phyloP scores from a whole-genome alignment of 139 green algal genomes.

The Closterium sp. region DNA sequence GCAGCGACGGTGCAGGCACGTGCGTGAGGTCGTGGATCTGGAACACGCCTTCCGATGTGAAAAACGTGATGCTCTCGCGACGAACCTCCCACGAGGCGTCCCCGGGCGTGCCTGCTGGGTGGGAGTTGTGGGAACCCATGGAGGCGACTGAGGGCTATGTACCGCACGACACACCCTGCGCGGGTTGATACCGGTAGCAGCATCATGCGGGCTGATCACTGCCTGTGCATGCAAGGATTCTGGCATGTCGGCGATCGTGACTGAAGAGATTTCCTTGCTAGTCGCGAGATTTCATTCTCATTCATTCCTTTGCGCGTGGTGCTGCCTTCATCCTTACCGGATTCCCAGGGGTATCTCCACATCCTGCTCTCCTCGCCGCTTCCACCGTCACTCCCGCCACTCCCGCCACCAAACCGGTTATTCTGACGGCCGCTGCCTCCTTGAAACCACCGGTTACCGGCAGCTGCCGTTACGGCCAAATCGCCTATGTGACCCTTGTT shows the following conservation, averaged over 20 bases:
- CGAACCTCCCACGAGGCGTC: background rate
- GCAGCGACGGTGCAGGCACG: background rate
- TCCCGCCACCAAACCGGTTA: background rate
- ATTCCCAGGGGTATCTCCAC: background rate
- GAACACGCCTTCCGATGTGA: background rate
- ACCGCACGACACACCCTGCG: too few species aligned
- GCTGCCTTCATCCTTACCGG: too few species aligned
- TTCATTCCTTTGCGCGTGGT: too few species aligned
- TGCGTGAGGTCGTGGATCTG: background rate
- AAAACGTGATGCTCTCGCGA: background rate
- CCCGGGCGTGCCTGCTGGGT: background rate
- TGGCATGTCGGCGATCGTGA: too few species aligned
- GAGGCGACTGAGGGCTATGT: too few species aligned
- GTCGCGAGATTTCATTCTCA: too few species aligned
- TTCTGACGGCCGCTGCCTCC: background rate
- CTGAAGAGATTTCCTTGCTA: too few species aligned
- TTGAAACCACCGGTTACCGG: background rate
- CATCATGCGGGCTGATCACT: too few species aligned
- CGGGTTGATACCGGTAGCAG: too few species aligned
- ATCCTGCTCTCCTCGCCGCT: background rate
- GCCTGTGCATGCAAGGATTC: too few species aligned
- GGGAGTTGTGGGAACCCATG: background rate
- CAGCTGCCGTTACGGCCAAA: background rate
- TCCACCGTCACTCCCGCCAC: background rate
- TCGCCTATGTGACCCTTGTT: background rate